Evolutionary conservation across 2,329 filamentous ascomycete species (phyloP).

Genomic region (Sporothrix schenckii): DNA sequence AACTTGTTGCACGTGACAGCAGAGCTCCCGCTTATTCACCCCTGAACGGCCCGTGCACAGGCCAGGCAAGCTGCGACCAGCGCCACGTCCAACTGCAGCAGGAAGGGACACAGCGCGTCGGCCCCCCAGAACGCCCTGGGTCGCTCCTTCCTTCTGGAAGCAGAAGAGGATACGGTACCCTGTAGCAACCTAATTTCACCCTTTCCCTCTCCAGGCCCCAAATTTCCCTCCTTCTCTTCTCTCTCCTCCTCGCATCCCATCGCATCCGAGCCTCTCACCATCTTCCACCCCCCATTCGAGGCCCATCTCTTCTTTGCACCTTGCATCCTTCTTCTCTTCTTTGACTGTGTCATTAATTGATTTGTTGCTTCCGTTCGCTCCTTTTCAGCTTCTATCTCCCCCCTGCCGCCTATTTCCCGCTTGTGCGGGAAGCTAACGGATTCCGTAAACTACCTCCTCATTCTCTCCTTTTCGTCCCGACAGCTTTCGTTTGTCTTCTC

Average conservation of each 20-base stretch:
- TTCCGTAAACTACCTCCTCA: neutral
- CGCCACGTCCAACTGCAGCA: neutral
- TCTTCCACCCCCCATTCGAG: conserved; percentile 24
- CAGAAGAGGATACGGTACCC: conserved; percentile 36
- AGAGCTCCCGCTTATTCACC: conserved; percentile 32
- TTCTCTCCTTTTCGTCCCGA: conserved; percentile 19
- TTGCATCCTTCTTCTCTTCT: conserved; percentile 27
- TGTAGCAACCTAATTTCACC: conserved; percentile 34
- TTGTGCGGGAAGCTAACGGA: conserved; percentile 31
- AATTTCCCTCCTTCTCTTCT: conserved; percentile 29
- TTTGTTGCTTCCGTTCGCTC: conserved; percentile 18
- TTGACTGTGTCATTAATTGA: conserved; percentile 33
- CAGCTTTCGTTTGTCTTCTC: conserved; percentile 20
- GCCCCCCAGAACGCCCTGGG: conserved; percentile 27
- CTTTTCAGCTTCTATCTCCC: conserved; percentile 2
- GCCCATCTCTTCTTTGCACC: conserved; percentile 16
- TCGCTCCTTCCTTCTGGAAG: conserved; percentile 27
- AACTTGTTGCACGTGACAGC: conserved; percentile 32
- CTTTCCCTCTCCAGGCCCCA: conserved; percentile 26
- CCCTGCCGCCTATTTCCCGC: conserved; percentile 29
- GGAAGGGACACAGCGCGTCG: conserved; percentile 25
- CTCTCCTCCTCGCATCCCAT: conserved; percentile 29
- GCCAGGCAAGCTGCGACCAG: conserved; percentile 31
- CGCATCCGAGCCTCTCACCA: conserved; percentile 30
- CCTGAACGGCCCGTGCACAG: conserved; percentile 35